Conservation (phyloP, 345 rosid genomes). For the Lepidium didymum region DNA sequence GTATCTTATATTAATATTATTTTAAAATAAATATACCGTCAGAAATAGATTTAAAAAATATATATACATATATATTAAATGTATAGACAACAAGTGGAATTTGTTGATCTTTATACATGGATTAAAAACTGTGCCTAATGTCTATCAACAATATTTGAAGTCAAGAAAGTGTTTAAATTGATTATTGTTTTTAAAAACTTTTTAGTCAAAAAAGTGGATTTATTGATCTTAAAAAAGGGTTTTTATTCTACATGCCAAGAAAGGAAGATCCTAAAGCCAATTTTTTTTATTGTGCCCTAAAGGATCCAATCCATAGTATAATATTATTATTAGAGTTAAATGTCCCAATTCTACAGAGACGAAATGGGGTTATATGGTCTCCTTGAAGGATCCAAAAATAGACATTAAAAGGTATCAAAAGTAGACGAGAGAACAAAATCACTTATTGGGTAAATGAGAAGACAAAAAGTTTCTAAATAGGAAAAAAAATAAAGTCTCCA, state of each 20-base stretch:
- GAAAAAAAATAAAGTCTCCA: slow-evolving; percentile 6
- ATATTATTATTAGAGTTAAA: not conserved
- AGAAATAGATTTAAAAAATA: not conserved
- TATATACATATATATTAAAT: not conserved
- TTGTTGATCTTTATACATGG: not conserved
- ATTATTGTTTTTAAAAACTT: slow-evolving; percentile 12
- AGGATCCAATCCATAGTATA: not conserved
- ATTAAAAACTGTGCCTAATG: not conserved
- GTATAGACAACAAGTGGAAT: not conserved
- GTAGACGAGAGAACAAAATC: slow-evolving; percentile 14
- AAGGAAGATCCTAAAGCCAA: slow-evolving; percentile 27
- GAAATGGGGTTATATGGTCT: slow-evolving; percentile 19
- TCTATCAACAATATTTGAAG: slow-evolving; percentile 7
- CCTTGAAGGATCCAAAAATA: slow-evolving; percentile 34
- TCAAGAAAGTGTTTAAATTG: slow-evolving; percentile 19
- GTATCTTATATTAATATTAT: not conserved
- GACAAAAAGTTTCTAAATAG: slow-evolving; percentile 28
- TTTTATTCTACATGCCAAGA: slow-evolving; percentile 36
- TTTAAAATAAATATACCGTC: not conserved
- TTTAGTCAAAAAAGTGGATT: slow-evolving; percentile 37
- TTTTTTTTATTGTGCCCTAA: not conserved
- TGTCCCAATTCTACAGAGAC: slow-evolving; percentile 7
- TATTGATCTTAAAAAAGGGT: slow-evolving; percentile 16
- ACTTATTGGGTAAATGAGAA: slow-evolving; percentile 24
- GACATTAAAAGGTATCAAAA: slow-evolving; percentile 37